Percentiles rank a stretch among this genome's conserved stretches.
These are phyloP conservation scores for Pisolithus marmoratus DNA, from an alignment of 768 basidiomycete species.

Conservation along the genomic window DNA sequence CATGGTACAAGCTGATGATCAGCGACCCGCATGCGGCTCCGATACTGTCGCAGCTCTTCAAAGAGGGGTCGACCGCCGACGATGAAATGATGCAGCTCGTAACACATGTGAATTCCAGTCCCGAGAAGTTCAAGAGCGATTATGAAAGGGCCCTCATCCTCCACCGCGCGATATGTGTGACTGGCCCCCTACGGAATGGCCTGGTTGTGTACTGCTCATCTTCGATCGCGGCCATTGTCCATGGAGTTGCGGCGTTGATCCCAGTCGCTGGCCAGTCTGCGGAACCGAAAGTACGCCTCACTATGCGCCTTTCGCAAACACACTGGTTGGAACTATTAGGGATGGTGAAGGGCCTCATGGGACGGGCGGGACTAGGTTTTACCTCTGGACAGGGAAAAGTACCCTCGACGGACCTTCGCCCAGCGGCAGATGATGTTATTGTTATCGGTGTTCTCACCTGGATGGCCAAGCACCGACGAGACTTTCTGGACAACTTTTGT, in stretches of 20 bases:
- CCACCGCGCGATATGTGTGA: background rate
- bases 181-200: background rate
- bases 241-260: background rate
- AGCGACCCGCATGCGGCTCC: background rate
- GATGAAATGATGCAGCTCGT: background rate
- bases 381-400: background rate
- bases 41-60: background rate
- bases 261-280: background rate
- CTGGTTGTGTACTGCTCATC: constrained; percentile 2
- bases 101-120: background rate
- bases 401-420: background rate
- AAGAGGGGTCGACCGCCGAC: background rate
- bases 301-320: background rate
- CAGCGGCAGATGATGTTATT: constrained; percentile 1
- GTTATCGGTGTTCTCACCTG: constrained; percentile 3
- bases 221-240: background rate
- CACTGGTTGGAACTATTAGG: background rate
- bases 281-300: background rate
- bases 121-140: background rate
- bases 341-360: background rate
- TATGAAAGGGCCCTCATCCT: background rate
- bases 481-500: constrained; percentile 1
- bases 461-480: constrained; percentile 4
- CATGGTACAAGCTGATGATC: constrained; percentile 3
- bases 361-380: background rate